A percentile compares a stretch with the other conserved stretches of the same genome.
Evolutionary conservation across 306 rosid species (phyloP).

Genomic region (Quercus suber): DNA sequence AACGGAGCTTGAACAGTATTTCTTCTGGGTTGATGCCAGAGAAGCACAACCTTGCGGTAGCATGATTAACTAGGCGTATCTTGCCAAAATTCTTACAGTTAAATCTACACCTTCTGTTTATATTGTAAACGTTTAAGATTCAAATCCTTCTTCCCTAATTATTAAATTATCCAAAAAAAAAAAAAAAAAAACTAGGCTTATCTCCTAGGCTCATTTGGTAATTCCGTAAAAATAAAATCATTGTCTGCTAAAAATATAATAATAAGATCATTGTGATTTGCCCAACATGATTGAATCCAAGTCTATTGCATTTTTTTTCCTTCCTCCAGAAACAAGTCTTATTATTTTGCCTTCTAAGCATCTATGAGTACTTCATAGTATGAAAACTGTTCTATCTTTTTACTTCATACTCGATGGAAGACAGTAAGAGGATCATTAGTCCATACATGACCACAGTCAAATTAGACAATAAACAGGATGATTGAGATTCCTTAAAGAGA

Average conservation of each 20-base stretch:
- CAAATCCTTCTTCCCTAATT: too few relatives aligned
- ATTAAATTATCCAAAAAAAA: too few relatives aligned
- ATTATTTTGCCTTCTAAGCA: not conserved
- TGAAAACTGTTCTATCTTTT: not conserved
- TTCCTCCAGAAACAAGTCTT: too few relatives aligned
- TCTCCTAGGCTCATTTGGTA: not conserved
- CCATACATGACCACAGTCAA: not conserved
- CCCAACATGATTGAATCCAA: too few relatives aligned
- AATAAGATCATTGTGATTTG: too few relatives aligned
- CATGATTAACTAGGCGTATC: not conserved
- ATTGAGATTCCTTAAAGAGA: constrained; percentile 19
- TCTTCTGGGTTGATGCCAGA: not conserved
- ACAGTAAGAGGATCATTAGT: not conserved
- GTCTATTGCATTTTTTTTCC: too few relatives aligned
- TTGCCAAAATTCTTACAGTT: too few relatives aligned
- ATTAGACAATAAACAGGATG: not conserved
- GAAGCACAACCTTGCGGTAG: not conserved
- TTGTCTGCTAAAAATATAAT: not conserved
- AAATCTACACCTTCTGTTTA: too few relatives aligned
- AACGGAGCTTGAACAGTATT: not conserved
- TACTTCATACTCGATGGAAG: not conserved
- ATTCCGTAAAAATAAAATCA: not conserved
- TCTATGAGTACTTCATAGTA: not conserved
- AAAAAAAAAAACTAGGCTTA: too few relatives aligned
- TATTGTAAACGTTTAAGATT: too few relatives aligned